Conservation (phyloP, 768 basidiomycete species). For the Tulasnella sp. region DNA sequence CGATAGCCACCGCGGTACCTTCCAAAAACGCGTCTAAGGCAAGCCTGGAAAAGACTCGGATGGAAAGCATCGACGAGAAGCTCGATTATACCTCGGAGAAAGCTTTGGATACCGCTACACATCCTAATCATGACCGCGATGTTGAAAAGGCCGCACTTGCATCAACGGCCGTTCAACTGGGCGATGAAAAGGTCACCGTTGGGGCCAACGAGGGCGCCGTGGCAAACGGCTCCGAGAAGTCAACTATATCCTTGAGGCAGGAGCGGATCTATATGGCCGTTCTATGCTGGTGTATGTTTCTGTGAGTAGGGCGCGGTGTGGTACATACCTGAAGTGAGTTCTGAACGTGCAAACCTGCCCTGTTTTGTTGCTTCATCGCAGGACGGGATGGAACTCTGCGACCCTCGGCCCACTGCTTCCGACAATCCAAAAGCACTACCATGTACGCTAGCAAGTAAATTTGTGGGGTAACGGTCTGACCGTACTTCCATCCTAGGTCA, state of each 20-base stretch:
- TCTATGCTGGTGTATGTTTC: conserved; percentile 2
- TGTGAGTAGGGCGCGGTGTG: neutral
- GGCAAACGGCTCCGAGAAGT: neutral
- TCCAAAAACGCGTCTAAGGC: no score
- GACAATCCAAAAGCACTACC: conserved; percentile 15
- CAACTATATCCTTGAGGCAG: neutral
- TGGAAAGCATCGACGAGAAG: no score
- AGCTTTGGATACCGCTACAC: no score
- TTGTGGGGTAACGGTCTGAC: neutral
- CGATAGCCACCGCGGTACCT: no score
- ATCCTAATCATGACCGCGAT: no score
- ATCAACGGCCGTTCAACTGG: neutral
- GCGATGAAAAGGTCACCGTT: neutral
- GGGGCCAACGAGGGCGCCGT: no score
- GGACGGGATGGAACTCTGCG: neutral
- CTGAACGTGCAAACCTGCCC: neutral
- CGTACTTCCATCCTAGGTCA: neutral
- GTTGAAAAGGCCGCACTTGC: neutral
- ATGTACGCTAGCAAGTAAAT: neutral
- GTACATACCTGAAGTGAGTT: neutral
- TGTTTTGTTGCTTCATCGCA: no score
- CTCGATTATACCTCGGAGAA: no score
- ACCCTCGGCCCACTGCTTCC: conserved; percentile 11
- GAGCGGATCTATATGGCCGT: conserved; percentile 1
- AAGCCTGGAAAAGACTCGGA: no score